Conservation (phyloP, 1,284 basidiomycete species). For the Tranzscheliella williamsii region DNA sequence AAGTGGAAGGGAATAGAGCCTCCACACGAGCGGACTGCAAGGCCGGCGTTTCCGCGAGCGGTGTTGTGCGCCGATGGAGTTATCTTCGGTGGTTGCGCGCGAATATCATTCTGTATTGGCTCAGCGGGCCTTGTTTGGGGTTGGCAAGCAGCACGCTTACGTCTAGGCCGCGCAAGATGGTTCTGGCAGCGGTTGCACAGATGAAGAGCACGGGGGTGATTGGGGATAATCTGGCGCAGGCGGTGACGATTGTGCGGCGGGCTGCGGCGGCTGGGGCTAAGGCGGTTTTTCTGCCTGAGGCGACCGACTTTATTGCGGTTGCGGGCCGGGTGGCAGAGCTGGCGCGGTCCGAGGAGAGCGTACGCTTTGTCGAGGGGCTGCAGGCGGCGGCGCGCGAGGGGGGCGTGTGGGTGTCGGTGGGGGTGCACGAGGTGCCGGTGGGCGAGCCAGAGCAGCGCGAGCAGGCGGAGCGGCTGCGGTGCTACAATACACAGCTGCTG, state of each 20-base stretch:
- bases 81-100: too few relatives aligned
- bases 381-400: slow-evolving; percentile 60
- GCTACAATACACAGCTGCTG: slow-evolving; percentile 65
- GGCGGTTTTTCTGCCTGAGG: slow-evolving; percentile 64
- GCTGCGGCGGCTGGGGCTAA: slow-evolving; percentile 61
- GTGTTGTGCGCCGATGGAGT: too few relatives aligned
- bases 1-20: too few relatives aligned
- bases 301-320: slow-evolving; percentile 65
- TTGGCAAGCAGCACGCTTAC: too few relatives aligned
- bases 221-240: slow-evolving; percentile 44
- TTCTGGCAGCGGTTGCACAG: slow-evolving; percentile 55
- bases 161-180: too few relatives aligned
- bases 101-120: too few relatives aligned
- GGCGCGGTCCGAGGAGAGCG: slow-evolving; percentile 45
- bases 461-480: slow-evolving; percentile 44
- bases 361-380: slow-evolving; percentile 60
- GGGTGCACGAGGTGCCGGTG: slow-evolving; percentile 64
- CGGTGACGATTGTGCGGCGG: slow-evolving; percentile 54
- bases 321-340: slow-evolving; percentile 51
- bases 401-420: slow-evolving; percentile 62
- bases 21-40: too few relatives aligned
- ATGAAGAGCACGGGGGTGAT: slow-evolving; percentile 47
- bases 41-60: too few relatives aligned
- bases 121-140: too few relatives aligned
- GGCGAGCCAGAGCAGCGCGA: slow-evolving; percentile 36